Percentiles rank a stretch among this genome's conserved stretches.
Evolutionary conservation across 352 stramenopile genomes (phyloP).

Genomic region (Phytophthora sp.): DNA sequence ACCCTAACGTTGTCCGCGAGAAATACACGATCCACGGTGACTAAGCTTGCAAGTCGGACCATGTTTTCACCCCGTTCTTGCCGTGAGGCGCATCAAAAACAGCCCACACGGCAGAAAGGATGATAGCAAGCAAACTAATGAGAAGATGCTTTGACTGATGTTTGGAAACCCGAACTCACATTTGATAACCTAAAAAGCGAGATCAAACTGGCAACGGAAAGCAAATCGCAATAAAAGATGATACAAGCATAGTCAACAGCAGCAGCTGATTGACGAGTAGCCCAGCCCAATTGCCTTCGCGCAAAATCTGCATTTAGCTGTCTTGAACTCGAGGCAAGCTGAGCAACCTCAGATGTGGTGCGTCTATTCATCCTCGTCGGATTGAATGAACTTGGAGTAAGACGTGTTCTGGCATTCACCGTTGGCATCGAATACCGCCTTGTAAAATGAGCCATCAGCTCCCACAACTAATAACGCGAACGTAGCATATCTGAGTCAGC

Average conservation of each 20-base stretch:
- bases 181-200: constrained; percentile 32
- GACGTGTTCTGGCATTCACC: constrained; percentile 90
- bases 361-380: constrained; percentile 86
- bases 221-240: constrained; percentile 42
- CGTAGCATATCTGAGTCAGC: not conserved
- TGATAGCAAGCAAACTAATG: constrained; percentile 4
- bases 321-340: constrained; percentile 17
- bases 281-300: constrained; percentile 15
- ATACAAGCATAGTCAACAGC: constrained; percentile 41
- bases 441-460: constrained; percentile 90
- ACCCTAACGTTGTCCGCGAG: constrained; percentile 74
- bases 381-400: constrained; percentile 92
- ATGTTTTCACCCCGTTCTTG: too few species aligned
- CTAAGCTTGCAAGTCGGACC: constrained; percentile 23
- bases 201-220: constrained; percentile 28
- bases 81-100: too few species aligned
- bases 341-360: constrained; percentile 3
- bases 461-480: constrained; percentile 69
- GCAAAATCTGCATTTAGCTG: constrained; percentile 10
- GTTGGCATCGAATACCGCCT: constrained; percentile 87
- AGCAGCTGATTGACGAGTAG: constrained; percentile 13
- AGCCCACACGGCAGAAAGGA: too few species aligned
- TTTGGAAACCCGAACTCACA: constrained; percentile 21
- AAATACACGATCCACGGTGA: constrained; percentile 87
- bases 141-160: constrained; percentile 6